Base-by-base conservation (phyloP, 139 green algal species). In the Chlorella sp. region DNA sequence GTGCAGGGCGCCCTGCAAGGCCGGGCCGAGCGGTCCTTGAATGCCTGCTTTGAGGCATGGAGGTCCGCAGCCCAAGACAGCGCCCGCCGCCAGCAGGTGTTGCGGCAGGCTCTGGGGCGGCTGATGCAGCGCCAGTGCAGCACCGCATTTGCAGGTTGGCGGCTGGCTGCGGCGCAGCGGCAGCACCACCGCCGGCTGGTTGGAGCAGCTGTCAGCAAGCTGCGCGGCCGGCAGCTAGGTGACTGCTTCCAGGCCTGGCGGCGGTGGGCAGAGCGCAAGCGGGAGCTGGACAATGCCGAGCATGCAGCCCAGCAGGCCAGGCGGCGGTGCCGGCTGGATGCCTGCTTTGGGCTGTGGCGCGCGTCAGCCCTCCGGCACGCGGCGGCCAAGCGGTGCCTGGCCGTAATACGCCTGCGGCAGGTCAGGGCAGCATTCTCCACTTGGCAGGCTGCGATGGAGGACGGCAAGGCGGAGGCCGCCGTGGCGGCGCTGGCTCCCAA, bases 111-210 rank as follows among this genome's bases (percentile, higher is more conserved):
- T 0, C 44, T 80, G 14, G 73, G 44, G 1, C 44, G 73, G 32
- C 73, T 80, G 44, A 28, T 22, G 32, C 30, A 80, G 73, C 44
- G n/a, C 32, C 73, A 80, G 73, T 46, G 65, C 32, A 62, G 44
- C 32, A 6, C 11, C 9, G 44, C 73, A 17, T 65, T 80, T 64
- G 32, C 30, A 2, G 30, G 3, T 4, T 80, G 73, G 73, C 44
- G 73, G 16, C 28, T 65, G 14, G 32, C 28, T 13, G 73, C 73
- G 0, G 26, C 40, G 6, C 24, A 3, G 40, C 46, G 34, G 3
- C 44, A 32, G 32, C 44, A 19, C 73, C 41, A 17, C 44, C 46
- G 73, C 3, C 73, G 65, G 44, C 73, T 80, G 73, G 44, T 54
- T n/a, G 44, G 26, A 4, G 32, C 20, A 2, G 73, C 73, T 1